These are phyloP conservation scores for Hygrophila difformis DNA, from an alignment of 257 asterid species.

Conservation along the genomic window DNA sequence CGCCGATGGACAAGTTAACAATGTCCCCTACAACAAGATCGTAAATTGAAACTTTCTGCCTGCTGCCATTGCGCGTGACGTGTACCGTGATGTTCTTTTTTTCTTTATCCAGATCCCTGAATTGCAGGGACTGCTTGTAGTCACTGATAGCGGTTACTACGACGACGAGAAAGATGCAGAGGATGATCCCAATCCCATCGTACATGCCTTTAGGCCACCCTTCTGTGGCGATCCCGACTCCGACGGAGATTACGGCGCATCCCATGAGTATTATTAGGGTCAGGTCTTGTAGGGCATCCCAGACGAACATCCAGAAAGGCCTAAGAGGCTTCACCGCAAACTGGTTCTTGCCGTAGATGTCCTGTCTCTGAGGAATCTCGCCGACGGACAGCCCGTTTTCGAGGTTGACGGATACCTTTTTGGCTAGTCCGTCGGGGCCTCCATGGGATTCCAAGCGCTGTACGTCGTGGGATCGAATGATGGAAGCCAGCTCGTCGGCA, in stretches of 20 bases:
- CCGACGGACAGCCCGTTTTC: constrained; percentile 37
- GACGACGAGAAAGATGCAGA: constrained; percentile 61
- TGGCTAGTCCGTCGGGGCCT: constrained; percentile 49
- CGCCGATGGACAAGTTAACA: constrained; percentile 65
- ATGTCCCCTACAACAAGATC: constrained; percentile 72
- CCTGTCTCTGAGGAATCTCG: constrained; percentile 36
- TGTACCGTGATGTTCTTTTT: constrained; percentile 49
- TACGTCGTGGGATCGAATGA: constrained; percentile 51
- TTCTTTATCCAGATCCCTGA: constrained; percentile 64
- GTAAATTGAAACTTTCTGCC: constrained; percentile 44
- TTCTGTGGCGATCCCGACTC: constrained; percentile 65
- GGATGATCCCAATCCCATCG: constrained; percentile 62
- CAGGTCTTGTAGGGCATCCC: constrained; percentile 82
- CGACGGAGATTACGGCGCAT: constrained; percentile 63
- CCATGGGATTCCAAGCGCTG: constrained; percentile 42
- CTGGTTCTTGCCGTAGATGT: constrained; percentile 45
- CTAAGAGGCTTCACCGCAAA: constrained; percentile 57
- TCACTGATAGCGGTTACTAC: constrained; percentile 69
- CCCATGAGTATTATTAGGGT: constrained; percentile 59
- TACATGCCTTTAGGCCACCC: constrained; percentile 84
- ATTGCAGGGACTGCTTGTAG: constrained; percentile 75
- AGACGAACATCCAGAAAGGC: constrained; percentile 53
- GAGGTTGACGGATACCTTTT: constrained; percentile 38
- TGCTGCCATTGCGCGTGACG: constrained; percentile 45
- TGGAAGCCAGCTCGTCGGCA: constrained; percentile 64